Percentiles rank a stretch among this genome's conserved stretches.
Conservation (phyloP, 1,139 yeast genomes). For the Geotrichum reessii region DNA sequence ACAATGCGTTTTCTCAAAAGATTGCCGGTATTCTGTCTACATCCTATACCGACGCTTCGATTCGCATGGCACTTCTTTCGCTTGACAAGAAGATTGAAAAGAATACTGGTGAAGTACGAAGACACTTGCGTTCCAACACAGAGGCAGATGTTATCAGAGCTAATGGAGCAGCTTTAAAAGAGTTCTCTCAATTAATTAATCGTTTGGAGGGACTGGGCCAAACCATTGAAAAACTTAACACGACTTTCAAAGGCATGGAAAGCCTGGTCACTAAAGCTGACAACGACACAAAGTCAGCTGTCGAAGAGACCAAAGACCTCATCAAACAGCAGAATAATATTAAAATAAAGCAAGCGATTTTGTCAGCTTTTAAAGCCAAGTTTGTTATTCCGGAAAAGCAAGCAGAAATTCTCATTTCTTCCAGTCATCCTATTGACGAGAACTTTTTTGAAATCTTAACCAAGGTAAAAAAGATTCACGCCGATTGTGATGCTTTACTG, state of each 20-base stretch:
- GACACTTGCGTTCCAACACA: constrained; percentile 59
- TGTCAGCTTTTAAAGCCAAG: constrained; percentile 54
- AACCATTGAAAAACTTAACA: constrained; percentile 38
- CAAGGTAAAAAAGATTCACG: constrained; percentile 59
- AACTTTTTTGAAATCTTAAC: constrained; percentile 59
- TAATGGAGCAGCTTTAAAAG: constrained; percentile 54
- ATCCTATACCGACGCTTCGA: constrained; percentile 35
- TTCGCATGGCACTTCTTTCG: constrained; percentile 34
- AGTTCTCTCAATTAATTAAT: constrained; percentile 48
- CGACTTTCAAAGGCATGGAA: constrained; percentile 30
- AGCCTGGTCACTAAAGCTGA: constrained; percentile 27
- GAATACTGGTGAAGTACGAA: constrained; percentile 39
- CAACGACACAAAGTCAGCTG: constrained; percentile 31
- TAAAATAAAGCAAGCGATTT: constrained; percentile 49
- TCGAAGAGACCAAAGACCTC: constrained; percentile 41
- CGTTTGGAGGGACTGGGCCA: constrained; percentile 43
- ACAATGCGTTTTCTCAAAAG: constrained; percentile 31
- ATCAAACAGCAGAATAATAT: constrained; percentile 42
- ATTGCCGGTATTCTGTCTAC: constrained; percentile 34
- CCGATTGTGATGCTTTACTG: constrained; percentile 62
- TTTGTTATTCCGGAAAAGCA: constrained; percentile 73
- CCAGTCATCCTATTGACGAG: constrained; percentile 38
- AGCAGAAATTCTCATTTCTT: constrained; percentile 36
- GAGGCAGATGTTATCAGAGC: constrained; percentile 66
- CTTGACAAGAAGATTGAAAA: constrained; percentile 32